Evolutionary conservation across 176 grass and related monocot genomes (phyloP).

Genomic region (Alloteropsis semialata): DNA sequence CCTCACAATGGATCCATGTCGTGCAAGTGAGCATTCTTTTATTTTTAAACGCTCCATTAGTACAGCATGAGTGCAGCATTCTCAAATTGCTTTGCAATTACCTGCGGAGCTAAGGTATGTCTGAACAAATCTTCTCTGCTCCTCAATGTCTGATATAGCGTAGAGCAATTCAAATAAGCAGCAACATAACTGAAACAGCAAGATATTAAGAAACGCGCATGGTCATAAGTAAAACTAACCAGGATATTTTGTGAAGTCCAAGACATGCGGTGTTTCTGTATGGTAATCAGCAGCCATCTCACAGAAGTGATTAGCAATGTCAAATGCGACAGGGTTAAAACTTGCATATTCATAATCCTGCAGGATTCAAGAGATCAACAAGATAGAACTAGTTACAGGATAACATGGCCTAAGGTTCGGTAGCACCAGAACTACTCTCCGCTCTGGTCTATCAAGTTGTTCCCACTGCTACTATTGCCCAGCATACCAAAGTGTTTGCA

Average conservation of each 20-base stretch:
- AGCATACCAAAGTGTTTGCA: background rate
- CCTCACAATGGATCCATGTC: background rate
- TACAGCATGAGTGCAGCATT: background rate
- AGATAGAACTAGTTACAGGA: background rate
- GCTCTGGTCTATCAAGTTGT: background rate
- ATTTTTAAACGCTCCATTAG: background rate
- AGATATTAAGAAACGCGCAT: background rate
- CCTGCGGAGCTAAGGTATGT: slow-evolving; percentile 74
- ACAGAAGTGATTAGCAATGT: slow-evolving; percentile 96
- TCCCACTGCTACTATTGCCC: background rate
- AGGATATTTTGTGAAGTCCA: slow-evolving; percentile 89
- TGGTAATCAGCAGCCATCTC: slow-evolving; percentile 99
- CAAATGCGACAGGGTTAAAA: slow-evolving; percentile 88
- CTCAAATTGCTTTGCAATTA: slow-evolving; percentile 26
- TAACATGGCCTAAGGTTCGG: background rate
- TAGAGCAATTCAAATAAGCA: slow-evolving; percentile 6
- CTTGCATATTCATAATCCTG: slow-evolving; percentile 97
- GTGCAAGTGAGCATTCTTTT: background rate
- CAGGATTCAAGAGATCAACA: background rate
- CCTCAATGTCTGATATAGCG: slow-evolving; percentile 56
- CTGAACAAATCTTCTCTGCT: slow-evolving; percentile 70
- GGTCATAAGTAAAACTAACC: slow-evolving; percentile 46
- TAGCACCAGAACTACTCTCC: background rate
- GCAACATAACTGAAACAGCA: background rate
- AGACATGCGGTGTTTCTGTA: slow-evolving; percentile 59